A percentile compares a stretch with the other conserved stretches of the same genome.
These are phyloP conservation scores for Infundibulicybe gibba DNA, from an alignment of 768 basidiomycete genomes.

Conservation along the genomic window DNA sequence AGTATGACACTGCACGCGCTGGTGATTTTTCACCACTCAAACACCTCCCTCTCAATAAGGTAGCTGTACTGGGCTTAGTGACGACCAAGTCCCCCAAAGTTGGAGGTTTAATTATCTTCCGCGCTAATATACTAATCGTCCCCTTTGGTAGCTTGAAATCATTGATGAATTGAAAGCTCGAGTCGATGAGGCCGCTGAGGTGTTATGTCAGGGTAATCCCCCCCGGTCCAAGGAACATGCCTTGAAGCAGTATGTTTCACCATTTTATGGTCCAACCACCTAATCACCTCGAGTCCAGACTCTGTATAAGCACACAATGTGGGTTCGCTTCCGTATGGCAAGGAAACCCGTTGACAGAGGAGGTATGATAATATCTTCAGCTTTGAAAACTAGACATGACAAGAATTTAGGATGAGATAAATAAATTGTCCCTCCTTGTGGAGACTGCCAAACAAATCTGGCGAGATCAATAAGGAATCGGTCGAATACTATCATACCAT, in stretches of 20 bases:
- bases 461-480: slow-evolving; percentile 13
- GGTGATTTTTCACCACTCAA: slow-evolving; percentile 58
- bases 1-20: slow-evolving; percentile 63
- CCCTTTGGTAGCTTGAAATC: slow-evolving; percentile 40
- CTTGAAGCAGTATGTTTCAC: slow-evolving; percentile 42
- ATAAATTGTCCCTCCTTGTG: slow-evolving; percentile 42
- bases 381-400: neutral
- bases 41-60: slow-evolving; percentile 44
- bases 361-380: slow-evolving; percentile 23
- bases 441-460: slow-evolving; percentile 46
- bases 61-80: slow-evolving; percentile 45
- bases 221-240: slow-evolving; percentile 44
- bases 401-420: slow-evolving; percentile 38
- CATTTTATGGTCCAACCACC: slow-evolving; percentile 1
- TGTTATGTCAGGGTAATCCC: slow-evolving; percentile 38
- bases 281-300: slow-evolving; percentile 22
- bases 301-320: slow-evolving; percentile 61
- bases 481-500: too few relatives aligned
- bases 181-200: slow-evolving; percentile 50
- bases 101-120: neutral
- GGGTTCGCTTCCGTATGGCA: slow-evolving; percentile 60
- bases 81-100: slow-evolving; percentile 46
- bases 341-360: slow-evolving; percentile 51
- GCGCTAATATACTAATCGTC: neutral
- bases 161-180: slow-evolving; percentile 44